Percentiles rank a stretch among this genome's conserved stretches.
Evolutionary conservation across 441 rosid genomes (phyloP).

Genomic region (Melastoma candidum): DNA sequence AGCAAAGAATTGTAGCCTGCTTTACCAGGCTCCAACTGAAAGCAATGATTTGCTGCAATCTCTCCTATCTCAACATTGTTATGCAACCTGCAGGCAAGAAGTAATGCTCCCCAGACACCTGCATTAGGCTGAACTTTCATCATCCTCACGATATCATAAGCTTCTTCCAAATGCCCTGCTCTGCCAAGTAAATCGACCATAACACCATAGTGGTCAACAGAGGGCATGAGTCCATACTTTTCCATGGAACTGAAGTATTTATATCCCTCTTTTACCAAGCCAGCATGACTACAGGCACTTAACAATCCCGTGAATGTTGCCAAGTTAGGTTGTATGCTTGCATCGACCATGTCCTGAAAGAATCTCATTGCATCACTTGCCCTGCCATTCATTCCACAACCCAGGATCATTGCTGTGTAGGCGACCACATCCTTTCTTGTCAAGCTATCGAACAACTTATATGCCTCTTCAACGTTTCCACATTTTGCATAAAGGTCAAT

Average conservation of each 20-base stretch:
- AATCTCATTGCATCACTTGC: slow-evolving; percentile 23
- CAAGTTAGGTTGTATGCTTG: slow-evolving; percentile 21
- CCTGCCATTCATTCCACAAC: slow-evolving; percentile 28
- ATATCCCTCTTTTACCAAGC: slow-evolving; percentile 28
- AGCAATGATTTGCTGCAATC: slow-evolving; percentile 31
- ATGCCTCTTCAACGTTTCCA: slow-evolving; percentile 25
- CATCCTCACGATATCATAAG: slow-evolving; percentile 24
- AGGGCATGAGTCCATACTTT: slow-evolving; percentile 22
- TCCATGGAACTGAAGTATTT: slow-evolving; percentile 23
- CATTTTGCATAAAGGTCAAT: slow-evolving; percentile 30
- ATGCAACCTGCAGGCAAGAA: slow-evolving; percentile 27
- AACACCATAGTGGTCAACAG: slow-evolving; percentile 30
- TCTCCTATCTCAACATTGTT: slow-evolving; percentile 31
- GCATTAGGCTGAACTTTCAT: slow-evolving; percentile 27
- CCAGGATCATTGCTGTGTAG: slow-evolving; percentile 29
- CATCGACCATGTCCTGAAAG: slow-evolving; percentile 25
- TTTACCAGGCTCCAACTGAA: slow-evolving; percentile 26
- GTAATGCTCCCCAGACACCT: slow-evolving; percentile 35
- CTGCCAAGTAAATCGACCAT: slow-evolving; percentile 34
- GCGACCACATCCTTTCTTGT: slow-evolving; percentile 29
- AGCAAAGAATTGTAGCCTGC: slow-evolving; percentile 24
- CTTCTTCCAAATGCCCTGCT: slow-evolving; percentile 30
- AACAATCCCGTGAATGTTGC: slow-evolving; percentile 27
- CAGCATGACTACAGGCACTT: slow-evolving; percentile 24
- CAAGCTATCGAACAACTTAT: slow-evolving; percentile 19